A percentile compares a stretch with the other conserved stretches of the same genome.
Conservation (phyloP, 208 protist genomes). For the Acanthamoeba lenticulata region DNA sequence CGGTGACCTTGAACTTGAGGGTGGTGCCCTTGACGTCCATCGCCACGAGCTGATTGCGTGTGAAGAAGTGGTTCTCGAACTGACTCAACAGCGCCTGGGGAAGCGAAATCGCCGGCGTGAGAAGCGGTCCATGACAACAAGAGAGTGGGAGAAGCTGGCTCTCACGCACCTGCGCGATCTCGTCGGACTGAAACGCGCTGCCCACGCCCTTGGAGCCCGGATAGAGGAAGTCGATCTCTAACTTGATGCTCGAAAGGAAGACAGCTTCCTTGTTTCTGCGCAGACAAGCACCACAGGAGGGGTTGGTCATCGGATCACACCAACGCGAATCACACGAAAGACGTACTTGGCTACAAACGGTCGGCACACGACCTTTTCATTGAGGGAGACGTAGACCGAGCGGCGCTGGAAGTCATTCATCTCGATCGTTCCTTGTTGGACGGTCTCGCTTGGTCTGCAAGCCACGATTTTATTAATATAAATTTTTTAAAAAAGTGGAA, state of each 20-base stretch:
- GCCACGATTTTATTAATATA: not conserved
- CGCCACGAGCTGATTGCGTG: not conserved
- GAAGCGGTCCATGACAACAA: not conserved
- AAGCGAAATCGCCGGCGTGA: not conserved
- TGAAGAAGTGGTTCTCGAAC: slow-evolving; percentile 11
- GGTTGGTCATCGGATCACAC: not conserved
- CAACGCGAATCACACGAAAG: not conserved
- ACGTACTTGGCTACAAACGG: slow-evolving; percentile 12
- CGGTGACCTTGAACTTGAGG: slow-evolving; percentile 39
- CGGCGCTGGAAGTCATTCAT: slow-evolving; percentile 33
- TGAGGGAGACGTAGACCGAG: slow-evolving; percentile 13
- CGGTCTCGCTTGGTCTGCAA: not conserved
- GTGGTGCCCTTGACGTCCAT: slow-evolving; percentile 7
- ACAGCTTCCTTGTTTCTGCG: not conserved
- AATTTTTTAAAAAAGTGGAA: not conserved
- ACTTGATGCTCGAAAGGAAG: not conserved
- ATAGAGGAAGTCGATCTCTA: slow-evolving; percentile 33
- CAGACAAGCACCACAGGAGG: not conserved
- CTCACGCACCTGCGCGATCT: not conserved
- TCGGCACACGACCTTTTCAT: not conserved
- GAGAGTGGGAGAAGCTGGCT: not conserved
- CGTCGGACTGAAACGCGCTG: not conserved
- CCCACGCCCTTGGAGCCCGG: not conserved
- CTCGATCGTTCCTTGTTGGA: not conserved
- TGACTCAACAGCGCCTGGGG: not conserved